phyloP scores from a whole-genome alignment of 768 basidiomycete species.

The Termitomyces sp. region DNA sequence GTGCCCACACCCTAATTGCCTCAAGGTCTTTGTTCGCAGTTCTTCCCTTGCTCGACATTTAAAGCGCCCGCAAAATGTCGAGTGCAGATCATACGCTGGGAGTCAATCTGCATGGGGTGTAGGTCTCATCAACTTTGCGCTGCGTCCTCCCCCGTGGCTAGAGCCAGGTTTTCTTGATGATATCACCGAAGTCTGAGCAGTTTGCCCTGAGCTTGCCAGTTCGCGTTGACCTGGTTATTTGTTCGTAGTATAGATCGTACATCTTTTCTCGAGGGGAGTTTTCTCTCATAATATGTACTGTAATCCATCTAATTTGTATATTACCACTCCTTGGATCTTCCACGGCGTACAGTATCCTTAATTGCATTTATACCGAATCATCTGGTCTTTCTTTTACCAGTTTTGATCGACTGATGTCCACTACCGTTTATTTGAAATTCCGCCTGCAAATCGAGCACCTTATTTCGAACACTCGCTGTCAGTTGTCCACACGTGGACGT shows the following conservation, averaged over 20 bases:
- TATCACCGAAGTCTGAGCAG: slow-evolving; percentile 7
- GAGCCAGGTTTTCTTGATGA: slow-evolving; percentile 20
- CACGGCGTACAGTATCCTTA: too few relatives aligned
- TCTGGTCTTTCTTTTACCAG: too few relatives aligned
- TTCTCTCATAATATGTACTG: not conserved
- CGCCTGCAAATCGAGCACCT: too few relatives aligned
- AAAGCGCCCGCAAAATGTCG: slow-evolving; percentile 15
- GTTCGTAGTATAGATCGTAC: too few relatives aligned
- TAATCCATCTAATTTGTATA: not conserved
- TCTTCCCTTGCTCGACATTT: slow-evolving; percentile 23
- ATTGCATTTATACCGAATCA: too few relatives aligned
- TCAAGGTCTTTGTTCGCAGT: slow-evolving; percentile 20
- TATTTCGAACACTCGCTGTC: too few relatives aligned
- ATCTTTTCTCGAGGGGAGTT: not conserved
- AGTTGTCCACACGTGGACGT: too few relatives aligned
- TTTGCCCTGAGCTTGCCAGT: not conserved
- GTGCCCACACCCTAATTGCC: slow-evolving; percentile 20
- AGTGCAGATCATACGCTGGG: slow-evolving; percentile 17
- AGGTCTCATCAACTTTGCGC: slow-evolving; percentile 17
- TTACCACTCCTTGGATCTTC: not conserved
- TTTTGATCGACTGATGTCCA: too few relatives aligned
- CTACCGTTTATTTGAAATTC: too few relatives aligned
- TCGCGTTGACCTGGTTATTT: not conserved
- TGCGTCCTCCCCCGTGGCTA: slow-evolving; percentile 17
- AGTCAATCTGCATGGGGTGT: slow-evolving; percentile 16